Conservation (phyloP, 2,329 filamentous ascomycete species). For the Calonectria pteridis region DNA sequence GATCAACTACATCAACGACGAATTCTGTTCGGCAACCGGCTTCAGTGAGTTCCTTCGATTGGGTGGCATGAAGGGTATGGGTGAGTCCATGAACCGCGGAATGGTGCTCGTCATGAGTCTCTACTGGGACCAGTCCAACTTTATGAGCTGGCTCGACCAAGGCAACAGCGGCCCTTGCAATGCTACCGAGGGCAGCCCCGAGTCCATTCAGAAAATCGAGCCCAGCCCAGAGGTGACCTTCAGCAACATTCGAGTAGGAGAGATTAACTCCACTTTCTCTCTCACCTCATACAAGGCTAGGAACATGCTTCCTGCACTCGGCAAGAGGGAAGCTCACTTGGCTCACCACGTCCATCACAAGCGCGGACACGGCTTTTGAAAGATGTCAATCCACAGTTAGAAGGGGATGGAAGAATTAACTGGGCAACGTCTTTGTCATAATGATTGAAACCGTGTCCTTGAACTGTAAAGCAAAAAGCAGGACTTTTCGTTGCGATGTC, state of each 20-base stretch:
- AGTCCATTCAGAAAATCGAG: constrained; percentile 59
- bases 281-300: background rate
- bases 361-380: background rate
- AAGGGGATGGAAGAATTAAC: background rate
- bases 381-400: background rate
- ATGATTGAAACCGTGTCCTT: background rate
- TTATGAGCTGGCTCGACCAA: constrained; percentile 67
- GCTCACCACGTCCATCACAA: background rate
- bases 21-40: constrained; percentile 50
- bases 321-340: background rate
- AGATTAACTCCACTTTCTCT: constrained; percentile 63
- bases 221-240: constrained; percentile 65
- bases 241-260: constrained; percentile 70
- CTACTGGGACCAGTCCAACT: constrained; percentile 65
- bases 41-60: constrained; percentile 49
- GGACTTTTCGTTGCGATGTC: background rate
- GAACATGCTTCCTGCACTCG: background rate
- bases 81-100: constrained; percentile 57
- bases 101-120: constrained; percentile 67
- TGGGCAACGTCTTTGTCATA: background rate
- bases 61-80: constrained; percentile 59
- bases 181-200: constrained; percentile 64
- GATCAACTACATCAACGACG: constrained; percentile 52
- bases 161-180: constrained; percentile 64
- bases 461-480: background rate